These are phyloP conservation scores for Aspergillus mulundensis DNA, from an alignment of 495 filamentous ascomycete genomes.

Conservation along the genomic window DNA sequence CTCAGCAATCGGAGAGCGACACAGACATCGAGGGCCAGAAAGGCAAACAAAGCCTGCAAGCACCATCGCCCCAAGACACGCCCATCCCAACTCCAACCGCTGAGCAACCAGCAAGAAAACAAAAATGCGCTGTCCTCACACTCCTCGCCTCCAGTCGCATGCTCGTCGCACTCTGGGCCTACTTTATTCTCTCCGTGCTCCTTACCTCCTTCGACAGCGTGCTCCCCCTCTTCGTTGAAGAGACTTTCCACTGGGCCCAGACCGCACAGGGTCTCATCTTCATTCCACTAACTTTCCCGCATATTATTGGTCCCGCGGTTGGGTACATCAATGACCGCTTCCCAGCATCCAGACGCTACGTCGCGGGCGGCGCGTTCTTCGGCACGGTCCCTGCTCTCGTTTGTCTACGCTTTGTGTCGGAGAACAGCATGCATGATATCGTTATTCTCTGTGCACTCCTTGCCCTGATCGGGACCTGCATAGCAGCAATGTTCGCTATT, in stretches of 20 bases:
- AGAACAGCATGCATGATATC: slow-evolving; percentile 58
- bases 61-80: background rate
- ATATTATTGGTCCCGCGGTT: slow-evolving; percentile 59
- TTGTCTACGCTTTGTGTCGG: slow-evolving; percentile 62
- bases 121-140: slow-evolving; percentile 13
- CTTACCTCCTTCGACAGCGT: slow-evolving; percentile 54
- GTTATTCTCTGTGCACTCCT: slow-evolving; percentile 68
- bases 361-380: slow-evolving; percentile 58
- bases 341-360: slow-evolving; percentile 56
- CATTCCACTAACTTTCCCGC: slow-evolving; percentile 62
- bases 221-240: slow-evolving; percentile 62
- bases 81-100: background rate
- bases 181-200: slow-evolving; percentile 44
- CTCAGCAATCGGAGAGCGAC: too few species aligned
- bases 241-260: slow-evolving; percentile 64
- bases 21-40: background rate
- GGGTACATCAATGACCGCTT: slow-evolving; percentile 62
- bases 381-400: slow-evolving; percentile 56
- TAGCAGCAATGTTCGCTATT: slow-evolving; percentile 57
- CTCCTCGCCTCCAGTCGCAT: slow-evolving; percentile 58
- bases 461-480: slow-evolving; percentile 52
- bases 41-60: background rate
- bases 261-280: slow-evolving; percentile 73
- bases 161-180: slow-evolving; percentile 52
- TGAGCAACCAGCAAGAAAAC: background rate